A percentile compares a stretch with the other conserved stretches of the same genome.
phyloP scores from a whole-genome alignment of 2,329 filamentous ascomycete species.

The Periconia sp. region DNA sequence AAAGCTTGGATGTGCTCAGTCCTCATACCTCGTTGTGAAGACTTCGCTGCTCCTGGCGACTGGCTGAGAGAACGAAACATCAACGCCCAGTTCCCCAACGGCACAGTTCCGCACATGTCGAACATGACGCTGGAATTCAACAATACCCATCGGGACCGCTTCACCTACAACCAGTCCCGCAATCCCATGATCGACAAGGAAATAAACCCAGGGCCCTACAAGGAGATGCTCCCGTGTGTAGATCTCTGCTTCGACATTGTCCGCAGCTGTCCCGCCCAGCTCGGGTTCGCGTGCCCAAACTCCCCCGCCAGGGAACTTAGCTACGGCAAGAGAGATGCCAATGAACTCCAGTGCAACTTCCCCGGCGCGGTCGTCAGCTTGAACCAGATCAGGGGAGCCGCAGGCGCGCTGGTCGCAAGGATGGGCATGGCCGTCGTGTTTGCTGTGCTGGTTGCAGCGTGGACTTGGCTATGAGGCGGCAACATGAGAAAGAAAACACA shows the following conservation, averaged over 20 bases:
- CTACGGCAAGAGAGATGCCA: conserved; percentile 32
- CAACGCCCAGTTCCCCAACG: conserved; percentile 71
- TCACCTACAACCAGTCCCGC: conserved; percentile 64
- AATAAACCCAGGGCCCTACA: conserved; percentile 87
- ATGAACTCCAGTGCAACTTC: conserved; percentile 46
- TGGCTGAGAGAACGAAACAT: conserved; percentile 73
- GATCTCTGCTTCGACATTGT: conserved; percentile 88
- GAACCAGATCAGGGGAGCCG: conserved; percentile 29
- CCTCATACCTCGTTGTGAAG: conserved; percentile 88
- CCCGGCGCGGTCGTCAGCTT: conserved; percentile 49
- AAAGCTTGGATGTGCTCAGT: conserved; percentile 96
- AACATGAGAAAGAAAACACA: not conserved
- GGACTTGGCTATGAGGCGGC: conserved; percentile 13
- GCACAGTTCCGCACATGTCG: conserved; percentile 48
- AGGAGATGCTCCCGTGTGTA: conserved; percentile 87
- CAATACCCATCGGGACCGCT: conserved; percentile 25
- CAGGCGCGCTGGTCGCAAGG: conserved; percentile 6
- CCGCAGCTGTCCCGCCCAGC: conserved; percentile 77
- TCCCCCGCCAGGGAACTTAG: conserved; percentile 15
- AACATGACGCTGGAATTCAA: conserved; percentile 30
- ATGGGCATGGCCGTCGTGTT: conserved; percentile 13
- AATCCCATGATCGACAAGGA: conserved; percentile 73
- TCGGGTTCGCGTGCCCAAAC: conserved; percentile 78
- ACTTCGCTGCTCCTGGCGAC: conserved; percentile 66
- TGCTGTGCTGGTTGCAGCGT: conserved; percentile 8